A percentile compares a stretch with the other conserved stretches of the same genome.
Conservation (phyloP, 2,329 filamentous ascomycete species). For the Diaporthe sp. region DNA sequence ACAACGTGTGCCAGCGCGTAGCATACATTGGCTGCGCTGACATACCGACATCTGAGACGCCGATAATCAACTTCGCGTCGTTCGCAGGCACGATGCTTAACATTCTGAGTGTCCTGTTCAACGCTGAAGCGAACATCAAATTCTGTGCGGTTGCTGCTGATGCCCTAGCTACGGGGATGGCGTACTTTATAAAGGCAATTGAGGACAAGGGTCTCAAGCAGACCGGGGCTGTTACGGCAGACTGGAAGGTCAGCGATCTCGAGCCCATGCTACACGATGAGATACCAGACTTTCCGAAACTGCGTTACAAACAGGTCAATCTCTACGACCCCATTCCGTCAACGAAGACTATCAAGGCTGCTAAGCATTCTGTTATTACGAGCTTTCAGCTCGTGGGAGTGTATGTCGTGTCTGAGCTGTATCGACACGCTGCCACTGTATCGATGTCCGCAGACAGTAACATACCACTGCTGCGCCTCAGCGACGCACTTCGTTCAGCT, state of each 20-base stretch:
- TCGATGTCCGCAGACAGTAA: background rate
- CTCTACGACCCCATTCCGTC: conserved; percentile 34
- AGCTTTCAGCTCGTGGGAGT: conserved; percentile 35
- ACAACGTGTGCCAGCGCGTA: conserved; percentile 51
- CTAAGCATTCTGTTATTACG: conserved; percentile 19
- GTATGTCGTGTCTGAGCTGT: conserved; percentile 36
- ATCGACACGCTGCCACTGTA: conserved; percentile 32
- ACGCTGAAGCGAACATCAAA: conserved; percentile 15
- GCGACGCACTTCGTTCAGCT: conserved; percentile 13
- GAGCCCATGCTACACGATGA: background rate
- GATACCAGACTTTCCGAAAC: conserved; percentile 33
- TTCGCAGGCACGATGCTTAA: conserved; percentile 52
- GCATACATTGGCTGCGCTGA: conserved; percentile 65
- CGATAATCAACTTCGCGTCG: conserved; percentile 57
- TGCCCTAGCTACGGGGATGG: conserved; percentile 34
- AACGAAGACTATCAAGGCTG: conserved; percentile 14
- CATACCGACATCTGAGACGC: conserved; percentile 42
- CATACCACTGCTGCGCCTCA: conserved; percentile 6
- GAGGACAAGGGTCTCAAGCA: conserved; percentile 8
- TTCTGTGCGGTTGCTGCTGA: conserved; percentile 31
- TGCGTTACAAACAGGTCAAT: conserved; percentile 16
- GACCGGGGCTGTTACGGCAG: background rate
- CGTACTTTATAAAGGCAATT: conserved; percentile 22
- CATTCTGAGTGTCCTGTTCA: conserved; percentile 34
- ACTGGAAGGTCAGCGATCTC: background rate